Conservation (phyloP, 148 eudicot genomes). For the Silene uniflora region DNA sequence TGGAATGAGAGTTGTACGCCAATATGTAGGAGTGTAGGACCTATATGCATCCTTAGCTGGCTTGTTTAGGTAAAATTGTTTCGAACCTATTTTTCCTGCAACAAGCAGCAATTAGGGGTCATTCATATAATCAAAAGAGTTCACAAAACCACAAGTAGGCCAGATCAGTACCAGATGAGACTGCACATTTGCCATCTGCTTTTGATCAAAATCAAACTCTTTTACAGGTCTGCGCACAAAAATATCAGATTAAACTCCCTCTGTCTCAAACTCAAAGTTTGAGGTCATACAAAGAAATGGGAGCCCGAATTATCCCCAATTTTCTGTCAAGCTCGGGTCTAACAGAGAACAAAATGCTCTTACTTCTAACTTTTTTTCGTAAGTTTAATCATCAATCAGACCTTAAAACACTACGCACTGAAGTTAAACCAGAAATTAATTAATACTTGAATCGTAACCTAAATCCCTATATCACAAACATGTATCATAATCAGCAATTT, state of each 20-base stretch:
- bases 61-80: conserved; percentile 69
- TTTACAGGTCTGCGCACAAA: conserved; percentile 61
- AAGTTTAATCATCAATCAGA: no score
- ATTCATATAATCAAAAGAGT: not conserved
- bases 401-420: no score
- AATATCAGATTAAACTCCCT: not conserved
- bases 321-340: no score
- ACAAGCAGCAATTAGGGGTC: conserved; percentile 8
- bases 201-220: conserved; percentile 61
- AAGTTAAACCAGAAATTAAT: no score
- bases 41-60: conserved; percentile 93
- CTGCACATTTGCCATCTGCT: conserved; percentile 71
- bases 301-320: no score
- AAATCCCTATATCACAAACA: no score
- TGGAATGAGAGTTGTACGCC: conserved; percentile 85
- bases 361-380: no score
- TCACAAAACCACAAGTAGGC: not conserved
- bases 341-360: no score
- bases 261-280: no score
- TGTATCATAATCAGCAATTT: no score
- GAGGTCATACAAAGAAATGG: no score
- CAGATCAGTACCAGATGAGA: conserved; percentile 60
- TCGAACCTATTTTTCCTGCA: conserved; percentile 71
- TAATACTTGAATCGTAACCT: no score
- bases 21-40: conserved; percentile 65